Evolutionary conservation across 2,329 filamentous ascomycete species (phyloP).

Genomic region (Emericellopsis cladophorae): DNA sequence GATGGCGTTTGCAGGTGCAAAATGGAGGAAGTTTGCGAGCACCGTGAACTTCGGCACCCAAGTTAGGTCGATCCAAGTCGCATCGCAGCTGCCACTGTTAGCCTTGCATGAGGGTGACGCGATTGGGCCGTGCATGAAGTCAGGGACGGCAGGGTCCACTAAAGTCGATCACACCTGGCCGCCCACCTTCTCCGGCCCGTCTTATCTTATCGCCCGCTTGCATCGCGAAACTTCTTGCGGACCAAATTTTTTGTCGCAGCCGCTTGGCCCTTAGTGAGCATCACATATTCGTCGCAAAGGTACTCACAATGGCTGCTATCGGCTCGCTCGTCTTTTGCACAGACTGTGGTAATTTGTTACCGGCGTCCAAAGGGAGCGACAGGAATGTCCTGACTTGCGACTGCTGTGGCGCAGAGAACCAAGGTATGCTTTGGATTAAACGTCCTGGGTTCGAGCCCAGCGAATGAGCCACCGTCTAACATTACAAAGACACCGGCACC

Average conservation of each 20-base stretch:
- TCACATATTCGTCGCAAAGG: neutral
- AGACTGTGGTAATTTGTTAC: conserved; percentile 82
- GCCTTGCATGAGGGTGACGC: neutral
- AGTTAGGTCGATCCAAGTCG: too few species aligned
- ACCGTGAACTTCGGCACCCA: too few species aligned
- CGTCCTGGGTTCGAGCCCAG: too few species aligned
- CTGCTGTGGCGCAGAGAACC: conserved; percentile 74
- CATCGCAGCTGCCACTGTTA: too few species aligned
- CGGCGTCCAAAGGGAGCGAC: conserved; percentile 62
- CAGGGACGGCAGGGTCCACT: too few species aligned
- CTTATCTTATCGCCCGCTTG: conserved; percentile 1
- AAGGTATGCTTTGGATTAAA: conserved; percentile 39
- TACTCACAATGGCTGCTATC: conserved; percentile 63
- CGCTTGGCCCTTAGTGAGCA: neutral
- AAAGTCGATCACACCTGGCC: neutral
- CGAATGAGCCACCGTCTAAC: neutral
- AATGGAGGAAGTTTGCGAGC: too few species aligned
- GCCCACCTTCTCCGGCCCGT: too few species aligned
- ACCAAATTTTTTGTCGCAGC: neutral
- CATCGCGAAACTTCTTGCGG: too few species aligned
- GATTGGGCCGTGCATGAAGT: neutral
- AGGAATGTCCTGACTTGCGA: conserved; percentile 72
- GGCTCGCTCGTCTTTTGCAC: conserved; percentile 88
- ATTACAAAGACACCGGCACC: conserved; percentile 51
- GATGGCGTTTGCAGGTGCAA: too few species aligned